phyloP scores from a whole-genome alignment of 169 alveolate genomes.

The Cyclospora cayetanensis region DNA sequence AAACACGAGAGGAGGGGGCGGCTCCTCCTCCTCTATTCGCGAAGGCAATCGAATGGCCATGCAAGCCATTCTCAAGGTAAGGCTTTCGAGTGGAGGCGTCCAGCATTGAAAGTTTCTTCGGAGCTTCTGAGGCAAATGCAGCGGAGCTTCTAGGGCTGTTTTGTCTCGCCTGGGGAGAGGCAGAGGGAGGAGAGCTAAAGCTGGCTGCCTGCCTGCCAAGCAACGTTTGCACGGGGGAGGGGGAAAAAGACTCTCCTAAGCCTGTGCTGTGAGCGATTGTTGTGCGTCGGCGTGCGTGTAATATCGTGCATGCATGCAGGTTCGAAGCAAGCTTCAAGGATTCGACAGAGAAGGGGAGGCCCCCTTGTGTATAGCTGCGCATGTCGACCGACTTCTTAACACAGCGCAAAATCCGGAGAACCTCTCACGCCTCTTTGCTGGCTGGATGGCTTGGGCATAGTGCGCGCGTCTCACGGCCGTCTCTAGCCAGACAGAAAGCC shows the following conservation, averaged over 20 bases:
- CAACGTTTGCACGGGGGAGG: background rate
- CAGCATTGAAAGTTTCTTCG: no score
- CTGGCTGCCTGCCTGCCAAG: background rate
- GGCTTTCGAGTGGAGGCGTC: no score
- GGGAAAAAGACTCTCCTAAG: background rate
- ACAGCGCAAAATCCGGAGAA: background rate
- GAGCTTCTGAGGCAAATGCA: no score
- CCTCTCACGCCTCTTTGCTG: slow-evolving; percentile 53
- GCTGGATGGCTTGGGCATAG: slow-evolving; percentile 63
- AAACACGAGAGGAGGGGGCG: background rate
- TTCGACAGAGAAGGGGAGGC: slow-evolving; percentile 51
- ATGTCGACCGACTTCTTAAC: slow-evolving; percentile 58
- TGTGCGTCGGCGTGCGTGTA: background rate
- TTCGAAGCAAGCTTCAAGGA: slow-evolving; percentile 21
- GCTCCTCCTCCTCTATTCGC: background rate
- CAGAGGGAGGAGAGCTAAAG: background rate
- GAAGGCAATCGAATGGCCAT: slow-evolving; percentile 45
- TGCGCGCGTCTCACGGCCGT: no score
- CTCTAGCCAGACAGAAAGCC: no score
- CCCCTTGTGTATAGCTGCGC: slow-evolving; percentile 17
- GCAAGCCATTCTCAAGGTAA: slow-evolving; percentile 27
- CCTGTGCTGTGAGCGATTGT: background rate
- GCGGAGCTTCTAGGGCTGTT: no score
- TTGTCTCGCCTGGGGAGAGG: no score
- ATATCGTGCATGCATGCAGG: background rate